A percentile compares a stretch with the other conserved stretches of the same genome.
Conservation (phyloP, 176 grass and related monocot genomes). For the Raddia guianensis region DNA sequence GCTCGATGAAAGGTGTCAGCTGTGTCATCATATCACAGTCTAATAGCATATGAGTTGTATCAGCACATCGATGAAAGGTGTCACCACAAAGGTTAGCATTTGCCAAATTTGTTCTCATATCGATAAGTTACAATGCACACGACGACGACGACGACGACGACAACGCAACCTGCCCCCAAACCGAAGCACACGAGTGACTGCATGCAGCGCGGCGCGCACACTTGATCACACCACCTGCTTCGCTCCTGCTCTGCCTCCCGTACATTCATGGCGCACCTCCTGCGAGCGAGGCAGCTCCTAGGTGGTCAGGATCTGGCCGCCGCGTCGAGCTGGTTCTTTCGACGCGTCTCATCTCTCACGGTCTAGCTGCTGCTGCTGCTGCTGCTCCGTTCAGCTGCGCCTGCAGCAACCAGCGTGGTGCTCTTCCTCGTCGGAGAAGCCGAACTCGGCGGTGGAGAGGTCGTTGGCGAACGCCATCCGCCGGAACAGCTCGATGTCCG, state of each 20-base stretch:
- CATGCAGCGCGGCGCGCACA: not conserved
- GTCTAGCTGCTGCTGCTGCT: not conserved
- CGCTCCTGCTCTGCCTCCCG: not conserved
- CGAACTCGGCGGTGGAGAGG: conserved; percentile 42
- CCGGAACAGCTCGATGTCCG: conserved; percentile 65
- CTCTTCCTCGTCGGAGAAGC: conserved; percentile 21
- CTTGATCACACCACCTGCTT: not conserved
- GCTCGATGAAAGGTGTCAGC: too few relatives aligned
- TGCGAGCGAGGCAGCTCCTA: not conserved
- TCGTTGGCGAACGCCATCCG: conserved; percentile 54
- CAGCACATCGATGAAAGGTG: too few relatives aligned
- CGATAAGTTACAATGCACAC: conserved; percentile 8
- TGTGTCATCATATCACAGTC: too few relatives aligned
- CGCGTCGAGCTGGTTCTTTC: not conserved
- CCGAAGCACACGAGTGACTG: not conserved
- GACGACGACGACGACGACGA: not conserved
- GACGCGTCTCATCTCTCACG: not conserved
- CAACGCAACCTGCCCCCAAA: not conserved
- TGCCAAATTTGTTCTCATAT: conserved; percentile 26
- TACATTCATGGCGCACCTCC: not conserved
- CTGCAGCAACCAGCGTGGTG: not conserved
- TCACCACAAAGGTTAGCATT: not conserved
- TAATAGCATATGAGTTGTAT: too few relatives aligned
- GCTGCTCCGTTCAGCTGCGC: conserved; percentile 6
- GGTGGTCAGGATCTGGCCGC: not conserved